These are phyloP conservation scores for Tetraselmis striata DNA, from an alignment of 139 green algal species.

Conservation along the genomic window DNA sequence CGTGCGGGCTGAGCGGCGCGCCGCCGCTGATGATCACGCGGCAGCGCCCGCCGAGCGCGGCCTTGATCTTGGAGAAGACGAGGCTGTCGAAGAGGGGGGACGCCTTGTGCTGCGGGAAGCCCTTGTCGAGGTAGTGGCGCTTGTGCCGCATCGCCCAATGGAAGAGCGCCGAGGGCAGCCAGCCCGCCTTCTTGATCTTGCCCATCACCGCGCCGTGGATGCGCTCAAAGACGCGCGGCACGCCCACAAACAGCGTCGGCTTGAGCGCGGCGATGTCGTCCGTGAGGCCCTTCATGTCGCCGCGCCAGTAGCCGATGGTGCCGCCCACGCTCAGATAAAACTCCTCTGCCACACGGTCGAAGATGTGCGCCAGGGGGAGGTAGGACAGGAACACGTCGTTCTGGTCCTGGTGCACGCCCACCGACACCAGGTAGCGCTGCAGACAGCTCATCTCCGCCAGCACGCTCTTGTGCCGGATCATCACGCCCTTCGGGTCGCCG, in stretches of 20 bases:
- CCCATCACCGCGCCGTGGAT: slow-evolving; percentile 53
- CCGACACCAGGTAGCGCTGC: slow-evolving; percentile 8
- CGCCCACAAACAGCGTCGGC: slow-evolving; percentile 69
- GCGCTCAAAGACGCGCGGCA: slow-evolving; percentile 79
- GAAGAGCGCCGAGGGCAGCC: slow-evolving; percentile 12
- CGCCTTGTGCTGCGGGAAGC: slow-evolving; percentile 31
- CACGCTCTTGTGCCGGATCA: slow-evolving; percentile 43
- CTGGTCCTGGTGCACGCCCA: slow-evolving; percentile 3
- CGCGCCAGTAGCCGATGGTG: slow-evolving; percentile 61
- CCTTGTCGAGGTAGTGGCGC: slow-evolving; percentile 4
- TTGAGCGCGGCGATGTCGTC: slow-evolving; percentile 65
- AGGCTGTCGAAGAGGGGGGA: slow-evolving; percentile 63
- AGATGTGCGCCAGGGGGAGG: slow-evolving; percentile 64
- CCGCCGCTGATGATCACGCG: slow-evolving; percentile 74
- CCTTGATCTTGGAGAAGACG: slow-evolving; percentile 72
- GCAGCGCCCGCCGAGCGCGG: slow-evolving; percentile 62
- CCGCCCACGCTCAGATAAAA: slow-evolving; percentile 49
- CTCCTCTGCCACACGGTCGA: slow-evolving; percentile 59
- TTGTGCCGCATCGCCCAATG: slow-evolving; percentile 14
- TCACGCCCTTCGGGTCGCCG: slow-evolving; percentile 56
- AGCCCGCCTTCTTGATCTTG: slow-evolving; percentile 25
- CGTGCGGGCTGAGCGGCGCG: slow-evolving; percentile 75
- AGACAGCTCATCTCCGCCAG: slow-evolving; percentile 13
- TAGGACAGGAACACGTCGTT: slow-evolving; percentile 51
- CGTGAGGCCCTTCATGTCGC: slow-evolving; percentile 67